These are phyloP conservation scores for Aspergillus arachidicola DNA, from an alignment of 2,329 filamentous ascomycete species.

Conservation along the genomic window DNA sequence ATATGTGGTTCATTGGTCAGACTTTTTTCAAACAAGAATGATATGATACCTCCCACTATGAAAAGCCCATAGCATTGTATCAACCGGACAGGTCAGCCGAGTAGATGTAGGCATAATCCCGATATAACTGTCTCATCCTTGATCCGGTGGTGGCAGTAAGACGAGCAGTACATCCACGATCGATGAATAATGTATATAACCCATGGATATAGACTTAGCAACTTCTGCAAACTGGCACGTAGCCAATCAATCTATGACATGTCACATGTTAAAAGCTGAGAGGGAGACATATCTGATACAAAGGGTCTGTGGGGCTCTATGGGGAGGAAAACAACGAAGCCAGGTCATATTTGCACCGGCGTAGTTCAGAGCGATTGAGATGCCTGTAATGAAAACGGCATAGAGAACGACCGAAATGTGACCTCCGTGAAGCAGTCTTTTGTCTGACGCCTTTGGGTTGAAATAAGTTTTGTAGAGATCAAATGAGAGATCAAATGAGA, in stretches of 20 bases:
- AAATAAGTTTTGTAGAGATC: conserved; percentile 57
- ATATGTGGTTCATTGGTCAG: not conserved
- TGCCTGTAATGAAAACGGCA: conserved; percentile 51
- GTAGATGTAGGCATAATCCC: not conserved
- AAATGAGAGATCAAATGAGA: conserved; percentile 38
- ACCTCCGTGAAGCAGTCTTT: conserved; percentile 46
- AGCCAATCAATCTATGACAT: not conserved
- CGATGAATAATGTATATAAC: not conserved
- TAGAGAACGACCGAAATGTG: conserved; percentile 53
- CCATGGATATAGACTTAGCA: not conserved
- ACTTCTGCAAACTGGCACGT: not conserved
- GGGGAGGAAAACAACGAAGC: not conserved
- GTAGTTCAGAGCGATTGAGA: conserved; percentile 53
- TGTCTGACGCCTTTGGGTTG: conserved; percentile 49
- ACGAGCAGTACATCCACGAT: not conserved
- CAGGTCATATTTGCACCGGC: conserved; percentile 54
- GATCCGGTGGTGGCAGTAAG: not conserved
- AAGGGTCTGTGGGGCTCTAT: not conserved
- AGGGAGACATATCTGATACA: not conserved
- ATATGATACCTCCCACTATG: not conserved
- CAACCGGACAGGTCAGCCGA: not conserved
- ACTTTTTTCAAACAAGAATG: not conserved
- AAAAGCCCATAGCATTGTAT: not conserved
- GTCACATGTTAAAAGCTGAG: not conserved
- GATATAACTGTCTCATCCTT: not conserved